Evolutionary conservation across 352 stramenopile species (phyloP), one percentile per base, ranked within the genome.

Genomic region (Globisporangium sylvaticum): DNA sequence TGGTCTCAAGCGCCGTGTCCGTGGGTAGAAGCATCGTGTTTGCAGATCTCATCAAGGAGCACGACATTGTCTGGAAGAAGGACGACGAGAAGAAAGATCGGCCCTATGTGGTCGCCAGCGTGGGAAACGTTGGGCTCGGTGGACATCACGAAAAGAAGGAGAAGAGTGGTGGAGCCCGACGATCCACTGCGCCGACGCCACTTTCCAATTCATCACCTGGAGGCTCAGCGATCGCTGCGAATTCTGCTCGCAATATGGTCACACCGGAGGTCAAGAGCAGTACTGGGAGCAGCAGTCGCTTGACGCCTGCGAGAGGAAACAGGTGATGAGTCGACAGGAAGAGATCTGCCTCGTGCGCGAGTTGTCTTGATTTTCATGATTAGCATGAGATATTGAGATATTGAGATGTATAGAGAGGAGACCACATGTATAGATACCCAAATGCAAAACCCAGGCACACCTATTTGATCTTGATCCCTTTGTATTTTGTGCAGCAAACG

Each of bases 11-110:
- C 50, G 82, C 82, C 24, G 73, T 94, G 60, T 89, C 81, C 0
- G 78, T 86, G 18, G 83, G 81, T 50, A 90, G 77, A 52, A 89
- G 79, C 32, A 88, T 94, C 55, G 81, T 91, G 32, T 94, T 87
- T 64, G 80, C 83, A 0, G 75, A 80, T 12, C 63, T 89, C 18
- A 77, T 88, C 34, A 68, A 77, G 7, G 62, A 87, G 37, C 75
- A 89, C 48, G 69, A 73, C 42, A 73, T 72, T n/a, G 57, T 74
- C 27, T 75, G 66, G 25, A 67, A 60, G 24, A 58, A 73, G 68
- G 70, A 73, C 12, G 68, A 71, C 52, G 59, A 72, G 0, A 69
- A 77, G 1, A 29, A 56, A 14, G 72, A 73, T 34, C 59, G 34
- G 5, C 62, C 72, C 53, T 84, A 89, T 67, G 55, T 82, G 1